Evolutionary conservation across 768 basidiomycete genomes (phyloP).

Genomic region (Pleurotus tuoliensis): DNA sequence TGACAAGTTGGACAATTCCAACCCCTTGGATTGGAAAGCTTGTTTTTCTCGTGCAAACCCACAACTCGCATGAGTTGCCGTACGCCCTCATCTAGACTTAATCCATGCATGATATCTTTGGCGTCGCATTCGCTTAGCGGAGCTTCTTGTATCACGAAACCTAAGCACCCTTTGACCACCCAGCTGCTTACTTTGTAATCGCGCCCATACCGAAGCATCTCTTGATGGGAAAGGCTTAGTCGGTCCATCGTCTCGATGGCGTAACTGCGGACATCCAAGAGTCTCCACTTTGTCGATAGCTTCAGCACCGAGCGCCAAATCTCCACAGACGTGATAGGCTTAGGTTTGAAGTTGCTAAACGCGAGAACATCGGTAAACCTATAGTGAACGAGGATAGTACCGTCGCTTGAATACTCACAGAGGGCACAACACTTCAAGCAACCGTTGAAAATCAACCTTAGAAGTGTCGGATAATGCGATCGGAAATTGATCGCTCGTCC

Average conservation of each 20-base stretch:
- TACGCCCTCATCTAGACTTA: not conserved
- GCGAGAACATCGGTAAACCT: not conserved
- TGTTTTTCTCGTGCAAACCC: not conserved
- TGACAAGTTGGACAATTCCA: too few species aligned
- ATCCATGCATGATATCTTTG: not conserved
- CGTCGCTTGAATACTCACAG: slow-evolving; percentile 16
- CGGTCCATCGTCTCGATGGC: not conserved
- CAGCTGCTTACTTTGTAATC: not conserved
- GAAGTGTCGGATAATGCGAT: not conserved
- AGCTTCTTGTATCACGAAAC: not conserved
- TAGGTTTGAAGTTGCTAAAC: not conserved
- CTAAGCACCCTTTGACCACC: not conserved
- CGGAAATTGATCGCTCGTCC: slow-evolving; percentile 5
- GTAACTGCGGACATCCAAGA: slow-evolving; percentile 1
- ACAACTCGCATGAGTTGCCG: not conserved
- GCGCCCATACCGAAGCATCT: not conserved
- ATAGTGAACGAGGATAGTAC: not conserved
- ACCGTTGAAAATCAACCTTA: slow-evolving; percentile 1
- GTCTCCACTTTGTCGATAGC: not conserved
- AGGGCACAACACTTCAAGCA: slow-evolving; percentile 20
- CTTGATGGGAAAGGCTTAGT: not conserved
- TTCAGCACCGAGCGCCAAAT: not conserved
- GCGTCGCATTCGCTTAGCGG: not conserved
- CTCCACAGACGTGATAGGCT: not conserved
- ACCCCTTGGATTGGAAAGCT: too few species aligned